These are phyloP conservation scores for Puccinia novopanici DNA, from an alignment of 1,284 basidiomycete genomes.

Conservation along the genomic window DNA sequence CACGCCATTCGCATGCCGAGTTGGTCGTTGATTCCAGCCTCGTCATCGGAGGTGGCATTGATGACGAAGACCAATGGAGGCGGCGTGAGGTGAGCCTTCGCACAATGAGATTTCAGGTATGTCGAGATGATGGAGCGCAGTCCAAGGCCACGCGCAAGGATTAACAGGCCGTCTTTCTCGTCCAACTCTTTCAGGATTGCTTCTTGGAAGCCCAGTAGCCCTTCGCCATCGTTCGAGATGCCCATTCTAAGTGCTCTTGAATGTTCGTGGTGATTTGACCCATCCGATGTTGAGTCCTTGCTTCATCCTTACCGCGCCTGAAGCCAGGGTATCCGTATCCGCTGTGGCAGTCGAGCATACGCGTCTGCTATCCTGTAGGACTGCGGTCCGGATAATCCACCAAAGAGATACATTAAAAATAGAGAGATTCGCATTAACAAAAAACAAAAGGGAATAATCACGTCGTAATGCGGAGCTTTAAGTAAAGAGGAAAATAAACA, in stretches of 20 bases:
- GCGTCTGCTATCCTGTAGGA: not conserved
- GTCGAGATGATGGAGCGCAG: slow-evolving; percentile 76
- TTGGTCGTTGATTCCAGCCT: slow-evolving; percentile 86
- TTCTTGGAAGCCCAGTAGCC: slow-evolving; percentile 37
- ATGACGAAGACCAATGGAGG: slow-evolving; percentile 61
- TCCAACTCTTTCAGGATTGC: slow-evolving; percentile 25
- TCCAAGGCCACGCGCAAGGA: slow-evolving; percentile 84
- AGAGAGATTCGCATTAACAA: not conserved
- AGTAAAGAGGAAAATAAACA: no score
- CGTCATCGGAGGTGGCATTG: slow-evolving; percentile 83
- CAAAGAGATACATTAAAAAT: not conserved
- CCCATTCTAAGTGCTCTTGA: not conserved
- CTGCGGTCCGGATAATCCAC: not conserved
- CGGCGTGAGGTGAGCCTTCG: not conserved
- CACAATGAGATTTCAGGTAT: slow-evolving; percentile 61
- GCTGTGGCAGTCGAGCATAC: not conserved
- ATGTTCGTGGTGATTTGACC: not conserved
- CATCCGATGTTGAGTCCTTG: not conserved
- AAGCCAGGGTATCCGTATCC: not conserved
- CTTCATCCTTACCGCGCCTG: not conserved
- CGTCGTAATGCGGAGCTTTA: no score
- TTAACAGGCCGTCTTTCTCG: slow-evolving; percentile 63
- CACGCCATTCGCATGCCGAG: slow-evolving; percentile 80
- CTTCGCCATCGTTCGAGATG: not conserved
- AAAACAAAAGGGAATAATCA: no score